Evolutionary conservation across 2,329 filamentous ascomycete genomes (phyloP).

Genomic region (Pseudogymnoascus sp.): DNA sequence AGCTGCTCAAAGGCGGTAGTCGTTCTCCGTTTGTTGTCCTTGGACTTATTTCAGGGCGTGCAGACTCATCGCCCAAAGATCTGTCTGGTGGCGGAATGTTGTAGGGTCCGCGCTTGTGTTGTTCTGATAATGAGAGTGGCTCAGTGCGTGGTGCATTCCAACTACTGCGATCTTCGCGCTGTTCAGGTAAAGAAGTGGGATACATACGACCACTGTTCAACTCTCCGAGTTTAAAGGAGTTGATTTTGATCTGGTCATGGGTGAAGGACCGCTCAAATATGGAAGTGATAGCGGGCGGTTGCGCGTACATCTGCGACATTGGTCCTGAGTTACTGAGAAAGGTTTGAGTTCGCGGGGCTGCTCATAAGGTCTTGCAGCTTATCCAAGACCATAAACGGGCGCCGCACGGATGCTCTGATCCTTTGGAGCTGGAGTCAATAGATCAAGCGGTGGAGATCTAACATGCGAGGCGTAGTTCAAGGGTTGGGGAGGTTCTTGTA

Average conservation of each 20-base stretch:
- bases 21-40: constrained; percentile 21
- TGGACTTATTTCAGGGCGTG: background rate
- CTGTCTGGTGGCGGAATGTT: background rate
- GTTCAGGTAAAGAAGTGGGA: background rate
- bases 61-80: background rate
- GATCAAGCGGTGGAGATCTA: background rate
- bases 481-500: background rate
- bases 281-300: background rate
- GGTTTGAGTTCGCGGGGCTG: constrained; percentile 2
- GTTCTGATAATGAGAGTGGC: background rate
- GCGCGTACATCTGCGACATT: constrained; percentile 5
- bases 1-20: constrained; percentile 28
- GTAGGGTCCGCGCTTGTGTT: background rate
- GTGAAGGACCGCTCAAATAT: background rate
- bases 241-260: background rate
- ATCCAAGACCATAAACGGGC: background rate
- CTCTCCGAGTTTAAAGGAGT: background rate
- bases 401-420: background rate
- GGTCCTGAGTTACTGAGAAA: constrained; percentile 2
- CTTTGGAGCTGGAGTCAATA: background rate
- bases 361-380: constrained; percentile 5
- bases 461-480: background rate
- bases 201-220: constrained; percentile 3
- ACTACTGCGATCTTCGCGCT: background rate
- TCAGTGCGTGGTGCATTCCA: background rate